Base-by-base conservation (phyloP, 2,329 filamentous ascomycete genomes). In the Fusarium sp. region DNA sequence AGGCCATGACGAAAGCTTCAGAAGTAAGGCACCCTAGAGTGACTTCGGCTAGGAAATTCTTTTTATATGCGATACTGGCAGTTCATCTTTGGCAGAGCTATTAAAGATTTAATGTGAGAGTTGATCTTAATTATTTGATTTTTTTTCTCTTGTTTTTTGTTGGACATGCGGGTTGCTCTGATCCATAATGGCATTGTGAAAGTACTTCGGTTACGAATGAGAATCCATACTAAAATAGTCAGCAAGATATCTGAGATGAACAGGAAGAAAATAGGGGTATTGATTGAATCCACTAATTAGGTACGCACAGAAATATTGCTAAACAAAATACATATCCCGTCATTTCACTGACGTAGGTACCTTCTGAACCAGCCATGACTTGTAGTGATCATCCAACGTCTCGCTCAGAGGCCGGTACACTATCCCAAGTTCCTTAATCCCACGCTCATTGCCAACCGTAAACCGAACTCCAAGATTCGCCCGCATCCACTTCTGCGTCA, bases 261-360 rank as follows among this genome's bases (percentile, higher is more conserved):
- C 20, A 20, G 7, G 20, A 20, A 20, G 10, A 14, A 12, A 17
- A 17, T 2, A 41, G 26, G 22, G 47, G 47, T 33, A 18, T 51
- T 18, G 3, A 33, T 3, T 20, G 0, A 33, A 4, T 33, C 0
- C 0, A 33, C 22, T 18, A 24, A 18, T 13, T 10, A 33, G 5
- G 22, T 10, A 24, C 3, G 15, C 6, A 24, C 11, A 24, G 10
- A 24, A 24, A 0, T 3, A 33, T 26, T 12, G 14, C 14, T 9
- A 22, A 22, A 5, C 6, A 36, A 9, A 24, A 51, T 0, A 0
- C 4, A 4, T 22, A 26, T 5, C 18, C 51, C 7, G 10, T 54
- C 20, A 18, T 14, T 24, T 54, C 3, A 54, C 20, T 41, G 24
- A 5, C 20, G 20, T n/a, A 10, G 44, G 44, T 14, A 12, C 8